Percentiles rank a stretch among this genome's conserved stretches.
phyloP scores from a whole-genome alignment of 139 green algal genomes.

The Microglena sp. region DNA sequence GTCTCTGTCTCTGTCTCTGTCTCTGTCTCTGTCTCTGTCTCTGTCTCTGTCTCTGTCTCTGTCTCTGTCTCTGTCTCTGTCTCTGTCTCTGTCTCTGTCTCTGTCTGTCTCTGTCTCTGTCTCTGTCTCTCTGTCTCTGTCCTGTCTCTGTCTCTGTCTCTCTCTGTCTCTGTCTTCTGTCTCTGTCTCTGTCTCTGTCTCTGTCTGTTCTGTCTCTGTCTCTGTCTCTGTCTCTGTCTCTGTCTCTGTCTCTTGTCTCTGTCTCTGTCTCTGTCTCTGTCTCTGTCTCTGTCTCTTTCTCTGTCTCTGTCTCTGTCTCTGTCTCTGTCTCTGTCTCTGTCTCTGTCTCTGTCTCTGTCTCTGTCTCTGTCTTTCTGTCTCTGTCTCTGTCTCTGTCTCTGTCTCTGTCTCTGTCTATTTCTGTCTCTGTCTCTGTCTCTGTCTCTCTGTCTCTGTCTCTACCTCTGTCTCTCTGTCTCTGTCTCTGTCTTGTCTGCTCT shows the following conservation, averaged over 20 bases:
- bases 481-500: no score
- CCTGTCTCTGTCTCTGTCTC: no score
- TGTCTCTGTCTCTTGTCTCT: no score
- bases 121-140: no score
- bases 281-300: not conserved
- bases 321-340: not conserved
- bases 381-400: no score
- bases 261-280: not conserved
- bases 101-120: not conserved
- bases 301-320: not conserved
- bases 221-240: not conserved
- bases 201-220: no score
- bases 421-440: not conserved
- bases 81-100: not conserved
- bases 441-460: not conserved
- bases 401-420: no score
- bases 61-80: constrained; percentile 2
- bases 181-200: no score
- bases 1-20: no score
- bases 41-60: constrained; percentile 7
- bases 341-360: not conserved
- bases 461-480: no score
- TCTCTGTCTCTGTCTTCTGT: no score
- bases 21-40: not conserved
- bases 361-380: not conserved